These are phyloP conservation scores for Erysimum pusillum DNA, from an alignment of 441 rosid genomes.

Conservation along the genomic window DNA sequence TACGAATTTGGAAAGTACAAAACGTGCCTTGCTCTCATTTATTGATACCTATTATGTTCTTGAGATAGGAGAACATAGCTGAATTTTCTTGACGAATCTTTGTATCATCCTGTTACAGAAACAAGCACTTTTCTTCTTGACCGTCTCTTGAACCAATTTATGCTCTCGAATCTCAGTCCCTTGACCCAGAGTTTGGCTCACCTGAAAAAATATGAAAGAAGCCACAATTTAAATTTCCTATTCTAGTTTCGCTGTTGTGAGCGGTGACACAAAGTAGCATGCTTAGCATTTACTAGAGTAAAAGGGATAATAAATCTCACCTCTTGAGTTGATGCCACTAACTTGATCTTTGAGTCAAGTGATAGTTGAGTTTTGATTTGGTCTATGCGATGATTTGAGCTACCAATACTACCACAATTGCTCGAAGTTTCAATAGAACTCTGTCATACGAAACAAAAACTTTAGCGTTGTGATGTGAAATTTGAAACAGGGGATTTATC, in stretches of 20 bases:
- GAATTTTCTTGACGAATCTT: constrained; percentile 2
- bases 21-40: constrained; percentile 1
- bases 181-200: constrained; percentile 20
- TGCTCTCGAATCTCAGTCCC: too few species aligned
- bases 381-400: constrained; percentile 9
- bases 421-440: constrained; percentile 11
- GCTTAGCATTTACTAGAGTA: background rate
- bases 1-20: constrained; percentile 7
- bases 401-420: constrained; percentile 19
- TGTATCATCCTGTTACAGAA: constrained; percentile 26
- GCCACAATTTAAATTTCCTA: background rate
- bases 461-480: background rate
- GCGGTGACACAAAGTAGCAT: background rate
- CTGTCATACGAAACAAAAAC: constrained; percentile 13
- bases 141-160: background rate
- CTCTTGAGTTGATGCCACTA: constrained; percentile 10
- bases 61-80: constrained; percentile 6
- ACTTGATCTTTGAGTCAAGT: background rate
- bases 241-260: background rate
- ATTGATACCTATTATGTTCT: background rate
- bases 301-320: background rate
- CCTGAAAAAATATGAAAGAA: constrained; percentile 20
- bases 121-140: constrained; percentile 28
- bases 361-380: background rate
- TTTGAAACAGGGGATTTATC: constrained; percentile 13